A percentile compares a stretch with the other conserved stretches of the same genome.
Conservation (phyloP, 2,329 filamentous ascomycete species). For the Aspergillus novoparasiticus region DNA sequence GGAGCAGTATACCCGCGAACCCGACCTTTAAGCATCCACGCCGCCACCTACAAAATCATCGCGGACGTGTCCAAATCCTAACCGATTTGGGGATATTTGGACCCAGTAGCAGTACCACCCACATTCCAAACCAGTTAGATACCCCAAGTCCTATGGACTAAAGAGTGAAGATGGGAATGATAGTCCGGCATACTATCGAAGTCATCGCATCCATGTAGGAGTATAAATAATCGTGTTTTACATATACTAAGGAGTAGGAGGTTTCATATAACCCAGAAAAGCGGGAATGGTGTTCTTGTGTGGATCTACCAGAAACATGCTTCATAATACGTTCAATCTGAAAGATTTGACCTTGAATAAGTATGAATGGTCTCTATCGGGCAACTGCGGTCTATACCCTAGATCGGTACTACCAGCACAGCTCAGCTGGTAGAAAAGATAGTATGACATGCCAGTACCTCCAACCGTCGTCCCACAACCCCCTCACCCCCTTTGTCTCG, state of each 20-base stretch:
- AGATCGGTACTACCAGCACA: no score
- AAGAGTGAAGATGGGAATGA: neutral
- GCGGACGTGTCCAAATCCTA: conserved; percentile 39
- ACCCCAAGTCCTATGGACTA: conserved; percentile 2
- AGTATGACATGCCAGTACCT: no score
- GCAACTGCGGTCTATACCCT: no score
- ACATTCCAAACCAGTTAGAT: neutral
- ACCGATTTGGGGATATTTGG: neutral
- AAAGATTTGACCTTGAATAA: neutral
- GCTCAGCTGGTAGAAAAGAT: no score
- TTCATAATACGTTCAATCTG: neutral
- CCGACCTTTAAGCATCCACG: conserved; percentile 43
- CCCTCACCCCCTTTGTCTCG: no score
- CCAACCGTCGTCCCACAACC: neutral
- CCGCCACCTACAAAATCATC: conserved; percentile 43
- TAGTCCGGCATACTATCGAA: neutral
- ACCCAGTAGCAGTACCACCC: neutral
- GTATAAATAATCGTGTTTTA: conserved; percentile 3
- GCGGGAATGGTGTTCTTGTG: neutral
- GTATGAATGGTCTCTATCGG: no score
- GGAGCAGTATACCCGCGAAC: conserved; percentile 41
- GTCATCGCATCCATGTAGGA: conserved; percentile 2
- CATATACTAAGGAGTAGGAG: neutral
- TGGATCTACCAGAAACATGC: neutral
- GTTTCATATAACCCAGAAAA: neutral